Base-by-base conservation (phyloP, 129 eudicot genomes). In the Lactuca saligna region DNA sequence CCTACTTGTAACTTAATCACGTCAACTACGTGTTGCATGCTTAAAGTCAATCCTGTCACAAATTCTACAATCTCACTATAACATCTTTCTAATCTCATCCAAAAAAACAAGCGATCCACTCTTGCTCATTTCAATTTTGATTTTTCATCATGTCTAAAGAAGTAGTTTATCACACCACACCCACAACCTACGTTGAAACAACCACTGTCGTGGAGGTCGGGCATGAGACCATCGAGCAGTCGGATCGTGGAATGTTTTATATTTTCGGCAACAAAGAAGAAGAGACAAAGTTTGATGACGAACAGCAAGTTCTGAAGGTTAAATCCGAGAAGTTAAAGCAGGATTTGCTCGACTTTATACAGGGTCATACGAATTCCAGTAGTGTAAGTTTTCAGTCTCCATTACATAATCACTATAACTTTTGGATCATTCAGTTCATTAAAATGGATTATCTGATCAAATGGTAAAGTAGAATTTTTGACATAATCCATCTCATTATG, bases 231-330 rank as follows among this genome's bases (percentile, higher is more conserved):
- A 81, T 76, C 3, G 95, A 87, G 75, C 38, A 44, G 7, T 66
- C 79, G 3, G 86, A 79, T 61, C 89, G 92, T 17, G 97, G 97
- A 0, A 44, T 85, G 73, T 87, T 87, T 39, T 86, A 57, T 49
- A 79, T 83, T 77, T 29, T 74, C 64, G 74, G 71, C 51, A 82
- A 85, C 80, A 83, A 88, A 71, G 87, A 81, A n/a, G 82, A 79
- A 66, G 83, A 72, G 59, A 72, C 71, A 42, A 62, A 63, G 12
- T 29, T 62, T 39, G 70, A 80, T 34, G 90, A 81, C 6, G 84
- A 80, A 4, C 56, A 81, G 54, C 86, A 89, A 44, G 92, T 83
- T 57, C 65, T 79, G 3, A 91, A 89, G 39, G 65, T 80, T 3
- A 78, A 79, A 68, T 65, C 59, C 0, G 82, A 77, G 77, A 75